These are phyloP conservation scores for Coniochaeta pulveracea DNA, from an alignment of 2,329 filamentous ascomycete genomes.

Conservation along the genomic window DNA sequence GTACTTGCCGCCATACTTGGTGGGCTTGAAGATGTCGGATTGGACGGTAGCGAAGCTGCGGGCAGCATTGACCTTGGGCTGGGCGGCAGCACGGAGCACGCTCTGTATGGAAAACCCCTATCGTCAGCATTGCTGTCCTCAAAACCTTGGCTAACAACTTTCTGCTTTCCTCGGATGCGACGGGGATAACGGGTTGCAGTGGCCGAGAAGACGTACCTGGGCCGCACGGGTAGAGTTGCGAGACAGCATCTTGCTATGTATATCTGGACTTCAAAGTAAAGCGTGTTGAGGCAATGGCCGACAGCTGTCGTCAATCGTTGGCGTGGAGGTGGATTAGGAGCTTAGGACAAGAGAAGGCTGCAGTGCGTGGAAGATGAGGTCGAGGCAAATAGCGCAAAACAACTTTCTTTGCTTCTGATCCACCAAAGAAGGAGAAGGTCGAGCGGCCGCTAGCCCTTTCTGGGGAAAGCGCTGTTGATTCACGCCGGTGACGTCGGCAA, in stretches of 20 bases:
- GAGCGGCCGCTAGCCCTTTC: too few relatives aligned
- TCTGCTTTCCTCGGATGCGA: too few relatives aligned
- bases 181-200: too few relatives aligned
- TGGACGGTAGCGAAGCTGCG: conserved; percentile 69
- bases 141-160: too few relatives aligned
- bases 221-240: conserved; percentile 44
- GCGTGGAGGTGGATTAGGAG: too few relatives aligned
- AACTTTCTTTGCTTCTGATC: too few relatives aligned
- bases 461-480: too few relatives aligned
- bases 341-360: not conserved
- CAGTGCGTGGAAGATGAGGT: not conserved
- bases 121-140: too few relatives aligned
- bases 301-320: not conserved
- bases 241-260: conserved; percentile 40
- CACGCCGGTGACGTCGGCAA: too few relatives aligned
- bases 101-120: conserved; percentile 27
- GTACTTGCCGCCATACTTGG: conserved; percentile 99
- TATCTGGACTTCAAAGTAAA: too few relatives aligned
- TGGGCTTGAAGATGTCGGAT: conserved; percentile 96
- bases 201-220: conserved; percentile 33
- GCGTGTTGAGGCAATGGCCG: too few relatives aligned
- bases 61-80: conserved; percentile 27
- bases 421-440: too few relatives aligned
- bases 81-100: conserved; percentile 37
- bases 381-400: conserved; percentile 4